phyloP scores from a whole-genome alignment of 305 asterid genomes.

The Lippia alba region DNA sequence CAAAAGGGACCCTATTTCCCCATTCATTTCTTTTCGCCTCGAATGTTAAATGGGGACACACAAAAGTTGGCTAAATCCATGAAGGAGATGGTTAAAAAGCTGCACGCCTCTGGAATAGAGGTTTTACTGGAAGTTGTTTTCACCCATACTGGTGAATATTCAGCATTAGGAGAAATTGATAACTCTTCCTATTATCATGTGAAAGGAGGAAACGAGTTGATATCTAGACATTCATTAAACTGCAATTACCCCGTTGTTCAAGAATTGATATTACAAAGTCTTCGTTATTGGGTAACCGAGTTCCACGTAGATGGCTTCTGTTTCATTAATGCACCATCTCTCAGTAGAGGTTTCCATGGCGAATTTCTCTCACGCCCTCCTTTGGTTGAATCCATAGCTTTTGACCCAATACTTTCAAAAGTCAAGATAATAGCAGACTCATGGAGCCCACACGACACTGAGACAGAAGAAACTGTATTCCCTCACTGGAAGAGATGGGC shows the following conservation, averaged over 20 bases:
- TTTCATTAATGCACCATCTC: constrained; percentile 67
- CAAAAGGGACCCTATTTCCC: constrained; percentile 83
- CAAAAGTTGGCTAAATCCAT: constrained; percentile 51
- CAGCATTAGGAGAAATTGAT: constrained; percentile 60
- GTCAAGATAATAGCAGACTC: constrained; percentile 79
- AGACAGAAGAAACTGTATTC: constrained; percentile 49
- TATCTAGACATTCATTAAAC: constrained; percentile 52
- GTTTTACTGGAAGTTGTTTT: constrained; percentile 86
- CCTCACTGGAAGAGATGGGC: constrained; percentile 99
- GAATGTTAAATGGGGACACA: constrained; percentile 49
- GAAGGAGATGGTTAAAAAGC: constrained; percentile 87
- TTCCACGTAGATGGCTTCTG: constrained; percentile 89
- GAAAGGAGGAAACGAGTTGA: constrained; percentile 40
- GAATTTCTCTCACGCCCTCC: constrained; percentile 84
- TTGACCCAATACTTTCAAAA: constrained; percentile 83
- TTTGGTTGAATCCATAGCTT: constrained; percentile 81
- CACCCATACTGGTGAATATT: constrained; percentile 65
- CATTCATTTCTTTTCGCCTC: constrained; percentile 74
- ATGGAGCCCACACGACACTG: constrained; percentile 61
- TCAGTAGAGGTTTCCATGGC: constrained; percentile 63
- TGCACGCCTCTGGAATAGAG: constrained; percentile 75
- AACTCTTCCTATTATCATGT: constrained; percentile 47
- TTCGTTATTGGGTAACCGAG: constrained; percentile 84
- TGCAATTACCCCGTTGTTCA: constrained; percentile 79
- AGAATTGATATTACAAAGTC: constrained; percentile 79